Base-by-base conservation (phyloP, 139 green algal species). In the Tetraselmis striata region DNA sequence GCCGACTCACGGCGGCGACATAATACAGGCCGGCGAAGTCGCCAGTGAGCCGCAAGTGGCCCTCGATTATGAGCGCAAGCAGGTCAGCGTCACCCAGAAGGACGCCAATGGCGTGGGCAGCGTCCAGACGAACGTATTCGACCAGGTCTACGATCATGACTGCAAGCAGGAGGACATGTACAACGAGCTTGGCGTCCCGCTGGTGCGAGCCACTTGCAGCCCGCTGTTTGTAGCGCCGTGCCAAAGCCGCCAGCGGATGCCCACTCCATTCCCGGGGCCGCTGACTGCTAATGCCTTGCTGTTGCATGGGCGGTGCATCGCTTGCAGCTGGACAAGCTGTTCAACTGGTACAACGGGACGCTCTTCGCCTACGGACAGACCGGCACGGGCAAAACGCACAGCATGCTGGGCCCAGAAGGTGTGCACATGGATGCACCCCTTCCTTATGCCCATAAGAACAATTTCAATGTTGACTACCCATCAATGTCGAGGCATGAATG, bases 291-390 rank as follows among this genome's bases (percentile, higher is more conserved):
- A n/a, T n/a, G n/a, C n/a, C n/a, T n/a, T n/a, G n/a, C n/a, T n/a
- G n/a, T n/a, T n/a, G n/a, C n/a, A n/a, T n/a, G n/a, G n/a, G n/a
- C n/a, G n/a, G n/a, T n/a, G n/a, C n/a, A n/a, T n/a, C n/a, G n/a
- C n/a, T n/a, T n/a, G 5, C 45, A 67, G 45, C 45, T 67, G 5
- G 74, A 77, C 25, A 77, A 29, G 74, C 26, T 29, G 74, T 77
- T 77, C 74, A 29, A 77, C 26, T 77, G 74, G 74, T 77, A 77
- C 74, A 77, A 77, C 74, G 74, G 74, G 23, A 77, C 74, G 5
- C 25, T 77, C 23, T 67, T 67, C 18, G 45, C 45, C 11, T 67
- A 67, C 18, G 45, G 45, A 25, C 45, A 67, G 45, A 67, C 45
- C 45, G 45, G 45, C 45, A 67, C 45, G 45, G 45, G 45, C 45